A percentile compares a stretch with the other conserved stretches of the same genome.
phyloP scores from a whole-genome alignment of 345 rosid species.

The Eutrema yunnanense region DNA sequence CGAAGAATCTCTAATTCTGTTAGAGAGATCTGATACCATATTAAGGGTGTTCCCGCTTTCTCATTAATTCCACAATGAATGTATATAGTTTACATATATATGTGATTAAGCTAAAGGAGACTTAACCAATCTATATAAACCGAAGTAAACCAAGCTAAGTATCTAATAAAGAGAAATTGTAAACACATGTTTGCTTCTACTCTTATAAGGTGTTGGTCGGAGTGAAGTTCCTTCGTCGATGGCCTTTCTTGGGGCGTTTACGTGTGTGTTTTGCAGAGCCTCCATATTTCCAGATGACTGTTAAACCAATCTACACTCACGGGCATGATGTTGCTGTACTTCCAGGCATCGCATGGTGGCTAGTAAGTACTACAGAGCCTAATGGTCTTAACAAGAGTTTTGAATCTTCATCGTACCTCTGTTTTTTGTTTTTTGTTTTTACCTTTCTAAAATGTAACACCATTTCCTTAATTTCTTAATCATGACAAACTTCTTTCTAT shows the following conservation, averaged over 20 bases:
- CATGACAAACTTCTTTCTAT: slow-evolving; percentile 92
- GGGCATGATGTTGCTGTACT: slow-evolving; percentile 87
- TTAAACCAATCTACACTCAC: slow-evolving; percentile 71
- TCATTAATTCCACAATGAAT: no score
- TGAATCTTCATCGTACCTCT: no score
- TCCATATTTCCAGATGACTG: slow-evolving; percentile 94
- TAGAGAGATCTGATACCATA: no score
- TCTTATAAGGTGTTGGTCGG: slow-evolving; percentile 69
- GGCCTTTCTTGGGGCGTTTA: slow-evolving; percentile 94
- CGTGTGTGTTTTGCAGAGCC: slow-evolving; percentile 95
- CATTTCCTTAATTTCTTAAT: not conserved
- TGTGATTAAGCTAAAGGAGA: no score
- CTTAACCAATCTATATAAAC: no score
- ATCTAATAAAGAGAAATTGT: not conserved
- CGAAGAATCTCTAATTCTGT: no score
- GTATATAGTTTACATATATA: no score
- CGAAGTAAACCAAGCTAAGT: no score
- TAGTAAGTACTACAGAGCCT: slow-evolving; percentile 45
- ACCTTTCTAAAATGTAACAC: not conserved
- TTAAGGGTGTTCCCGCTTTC: no score
- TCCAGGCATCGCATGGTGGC: slow-evolving; percentile 98
- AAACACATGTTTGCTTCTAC: not conserved
- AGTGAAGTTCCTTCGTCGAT: slow-evolving; percentile 69
- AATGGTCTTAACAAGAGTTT: not conserved
- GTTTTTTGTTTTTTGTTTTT: no score